Percentiles rank a stretch among this genome's conserved stretches.
Conservation (phyloP, 208 protist genomes). For the Crithidia expoeki region DNA sequence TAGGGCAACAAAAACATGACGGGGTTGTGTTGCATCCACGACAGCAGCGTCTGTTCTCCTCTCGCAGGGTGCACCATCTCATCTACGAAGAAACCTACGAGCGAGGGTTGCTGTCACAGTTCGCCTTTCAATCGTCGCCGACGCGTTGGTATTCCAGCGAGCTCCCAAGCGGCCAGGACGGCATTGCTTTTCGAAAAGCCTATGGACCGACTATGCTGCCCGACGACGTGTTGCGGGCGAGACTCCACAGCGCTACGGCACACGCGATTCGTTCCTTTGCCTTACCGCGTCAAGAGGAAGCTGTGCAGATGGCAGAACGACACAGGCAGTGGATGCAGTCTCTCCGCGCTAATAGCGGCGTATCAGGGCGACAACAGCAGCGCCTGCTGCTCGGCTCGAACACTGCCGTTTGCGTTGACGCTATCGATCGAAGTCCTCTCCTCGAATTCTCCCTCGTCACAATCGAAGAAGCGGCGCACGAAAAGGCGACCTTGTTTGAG, state of each 20-base stretch:
- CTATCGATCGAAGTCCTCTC: too few relatives aligned
- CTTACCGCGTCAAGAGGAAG: conserved; percentile 14
- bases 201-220: conserved; percentile 19
- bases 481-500: conserved; percentile 42
- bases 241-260: conserved; percentile 10
- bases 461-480: conserved; percentile 20
- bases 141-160: conserved; percentile 36
- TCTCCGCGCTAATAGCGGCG: too few relatives aligned
- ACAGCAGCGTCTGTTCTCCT: background rate
- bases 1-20: too few relatives aligned
- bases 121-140: conserved; percentile 36
- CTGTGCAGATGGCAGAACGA: background rate
- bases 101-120: conserved; percentile 34
- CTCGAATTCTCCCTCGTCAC: background rate
- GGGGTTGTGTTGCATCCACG: too few relatives aligned
- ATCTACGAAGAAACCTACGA: conserved; percentile 67
- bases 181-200: conserved; percentile 20
- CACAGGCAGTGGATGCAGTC: conserved; percentile 1
- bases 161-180: conserved; percentile 26
- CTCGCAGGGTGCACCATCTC: conserved; percentile 34
- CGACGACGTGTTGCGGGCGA: conserved; percentile 11
- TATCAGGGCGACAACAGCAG: background rate
- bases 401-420: too few relatives aligned
- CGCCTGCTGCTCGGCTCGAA: too few relatives aligned
- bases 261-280: conserved; percentile 16